phyloP scores from a whole-genome alignment of 345 rosid species.

The Eucalyptus paniculata region DNA sequence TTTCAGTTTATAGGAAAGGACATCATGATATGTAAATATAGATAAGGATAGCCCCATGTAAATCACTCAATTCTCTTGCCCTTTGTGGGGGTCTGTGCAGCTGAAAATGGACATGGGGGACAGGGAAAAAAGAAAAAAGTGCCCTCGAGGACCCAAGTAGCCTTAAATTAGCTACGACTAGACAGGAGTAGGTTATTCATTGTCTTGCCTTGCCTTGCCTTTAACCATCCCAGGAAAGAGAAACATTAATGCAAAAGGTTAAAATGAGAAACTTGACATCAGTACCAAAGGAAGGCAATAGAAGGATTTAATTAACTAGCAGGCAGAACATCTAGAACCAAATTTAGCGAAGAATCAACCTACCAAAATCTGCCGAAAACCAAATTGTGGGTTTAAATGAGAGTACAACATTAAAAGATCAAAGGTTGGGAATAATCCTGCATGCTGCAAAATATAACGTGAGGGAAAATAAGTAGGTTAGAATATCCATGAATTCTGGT shows the following conservation, averaged over 20 bases:
- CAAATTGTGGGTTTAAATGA: slow-evolving; percentile 39
- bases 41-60: not conserved
- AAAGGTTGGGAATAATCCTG: slow-evolving; percentile 78
- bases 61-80: not conserved
- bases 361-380: slow-evolving; percentile 64
- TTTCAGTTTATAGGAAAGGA: not conserved
- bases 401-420: slow-evolving; percentile 76
- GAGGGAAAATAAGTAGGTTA: not conserved
- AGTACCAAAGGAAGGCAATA: not conserved
- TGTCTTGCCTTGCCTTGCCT: not conserved
- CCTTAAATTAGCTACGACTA: not conserved
- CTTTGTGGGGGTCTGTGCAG: not conserved
- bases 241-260: not conserved
- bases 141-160: not conserved
- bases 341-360: not conserved
- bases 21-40: not conserved
- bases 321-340: not conserved
- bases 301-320: not conserved
- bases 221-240: not conserved
- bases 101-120: not conserved
- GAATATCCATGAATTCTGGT: not conserved
- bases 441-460: slow-evolving; percentile 37
- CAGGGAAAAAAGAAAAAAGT: not conserved
- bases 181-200: not conserved
- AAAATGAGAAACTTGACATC: not conserved